Evolutionary conservation across 371 early-diverging fungal genomes (phyloP).

Genomic region (Mucor mucedo): DNA sequence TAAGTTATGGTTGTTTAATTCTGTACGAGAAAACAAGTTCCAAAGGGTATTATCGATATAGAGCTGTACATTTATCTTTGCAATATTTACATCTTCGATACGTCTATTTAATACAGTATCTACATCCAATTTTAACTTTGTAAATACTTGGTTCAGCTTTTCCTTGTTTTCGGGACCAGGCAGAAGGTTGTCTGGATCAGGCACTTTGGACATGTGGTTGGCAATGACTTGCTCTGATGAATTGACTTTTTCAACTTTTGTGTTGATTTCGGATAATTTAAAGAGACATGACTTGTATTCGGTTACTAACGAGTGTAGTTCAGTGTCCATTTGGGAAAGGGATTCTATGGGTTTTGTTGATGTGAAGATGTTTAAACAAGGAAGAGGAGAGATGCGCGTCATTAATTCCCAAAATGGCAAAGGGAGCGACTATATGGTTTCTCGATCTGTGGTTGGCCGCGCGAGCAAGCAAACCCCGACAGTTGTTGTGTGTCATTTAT

Average conservation of each 20-base stretch:
- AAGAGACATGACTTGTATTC: slow-evolving; percentile 28
- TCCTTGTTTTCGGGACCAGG: slow-evolving; percentile 30
- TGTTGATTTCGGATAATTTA: slow-evolving; percentile 23
- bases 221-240: slow-evolving; percentile 27
- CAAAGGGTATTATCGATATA: slow-evolving; percentile 49
- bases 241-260: slow-evolving; percentile 11
- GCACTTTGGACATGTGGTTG: slow-evolving; percentile 34
- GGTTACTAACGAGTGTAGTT: slow-evolving; percentile 15
- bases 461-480: no score
- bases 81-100: slow-evolving; percentile 33
- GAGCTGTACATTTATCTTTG: slow-evolving; percentile 55
- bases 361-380: no score
- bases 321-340: slow-evolving; percentile 15
- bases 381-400: no score
- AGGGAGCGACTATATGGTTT: no score
- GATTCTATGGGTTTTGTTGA: no score
- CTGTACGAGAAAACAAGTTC: slow-evolving; percentile 26
- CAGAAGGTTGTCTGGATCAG: slow-evolving; percentile 21
- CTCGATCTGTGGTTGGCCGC: no score
- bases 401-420: no score
- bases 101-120: slow-evolving; percentile 34
- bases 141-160: slow-evolving; percentile 30
- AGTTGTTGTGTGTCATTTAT: slow-evolving; percentile 6
- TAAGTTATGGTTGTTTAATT: slow-evolving; percentile 11
- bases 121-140: slow-evolving; percentile 36